phyloP scores from a whole-genome alignment of 2,329 filamentous ascomycete species.

The Alternaria postmessia region DNA sequence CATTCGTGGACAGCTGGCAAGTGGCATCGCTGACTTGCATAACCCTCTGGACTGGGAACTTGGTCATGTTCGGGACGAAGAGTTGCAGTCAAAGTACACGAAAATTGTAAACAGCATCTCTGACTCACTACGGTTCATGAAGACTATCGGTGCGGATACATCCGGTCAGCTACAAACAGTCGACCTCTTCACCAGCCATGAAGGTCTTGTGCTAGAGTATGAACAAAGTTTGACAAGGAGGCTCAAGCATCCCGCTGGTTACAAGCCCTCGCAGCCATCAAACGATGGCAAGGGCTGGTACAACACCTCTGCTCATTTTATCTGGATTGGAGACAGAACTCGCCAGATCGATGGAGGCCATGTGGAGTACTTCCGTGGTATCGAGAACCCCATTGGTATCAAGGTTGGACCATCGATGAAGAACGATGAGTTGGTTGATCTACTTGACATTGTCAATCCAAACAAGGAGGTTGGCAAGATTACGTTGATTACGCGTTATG shows the following conservation, averaged over 20 bases:
- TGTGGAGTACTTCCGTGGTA: constrained; percentile 96
- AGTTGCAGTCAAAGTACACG: constrained; percentile 85
- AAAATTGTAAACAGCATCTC: constrained; percentile 85
- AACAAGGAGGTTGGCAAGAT: constrained; percentile 85
- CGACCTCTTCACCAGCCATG: constrained; percentile 94
- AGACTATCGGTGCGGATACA: constrained; percentile 88
- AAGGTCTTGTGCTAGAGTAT: constrained; percentile 92
- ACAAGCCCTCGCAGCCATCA: constrained; percentile 38
- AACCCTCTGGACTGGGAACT: constrained; percentile 94
- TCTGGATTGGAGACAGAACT: constrained; percentile 98
- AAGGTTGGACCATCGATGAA: constrained; percentile 93
- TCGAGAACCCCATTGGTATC: constrained; percentile 94
- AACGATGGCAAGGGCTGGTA: constrained; percentile 73
- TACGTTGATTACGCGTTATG: constrained; percentile 95
- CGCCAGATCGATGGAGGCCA: constrained; percentile 92
- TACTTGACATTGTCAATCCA: constrained; percentile 89
- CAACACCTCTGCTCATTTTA: constrained; percentile 93
- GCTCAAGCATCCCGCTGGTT: constrained; percentile 69
- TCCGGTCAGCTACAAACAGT: constrained; percentile 86
- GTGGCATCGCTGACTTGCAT: constrained; percentile 92
- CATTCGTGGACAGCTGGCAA: constrained; percentile 80
- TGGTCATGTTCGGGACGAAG: constrained; percentile 85
- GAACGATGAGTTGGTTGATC: constrained; percentile 74
- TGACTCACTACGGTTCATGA: constrained; percentile 92
- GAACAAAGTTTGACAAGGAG: constrained; percentile 85